These are phyloP conservation scores for Crithidia bombi DNA, from an alignment of 208 protist genomes.

Conservation along the genomic window DNA sequence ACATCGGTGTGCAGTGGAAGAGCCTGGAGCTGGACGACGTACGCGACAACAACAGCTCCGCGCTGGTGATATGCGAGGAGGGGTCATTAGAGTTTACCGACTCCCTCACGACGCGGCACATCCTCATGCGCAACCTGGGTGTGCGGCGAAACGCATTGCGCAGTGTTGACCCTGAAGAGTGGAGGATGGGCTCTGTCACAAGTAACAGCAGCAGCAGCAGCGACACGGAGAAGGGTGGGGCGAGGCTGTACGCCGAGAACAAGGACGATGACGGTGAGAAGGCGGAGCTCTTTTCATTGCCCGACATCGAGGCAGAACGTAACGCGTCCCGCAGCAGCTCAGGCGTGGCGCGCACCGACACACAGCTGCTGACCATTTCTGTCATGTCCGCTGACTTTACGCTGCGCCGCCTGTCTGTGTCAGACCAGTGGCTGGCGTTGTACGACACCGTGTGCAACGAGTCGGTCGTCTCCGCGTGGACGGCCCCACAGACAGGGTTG, in stretches of 20 bases:
- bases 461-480: slow-evolving; percentile 50
- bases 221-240: not conserved
- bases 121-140: slow-evolving; percentile 59
- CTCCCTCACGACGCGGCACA: slow-evolving; percentile 55
- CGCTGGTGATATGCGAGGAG: slow-evolving; percentile 63
- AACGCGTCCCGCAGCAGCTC: not conserved
- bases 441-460: slow-evolving; percentile 86
- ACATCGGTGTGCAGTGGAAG: slow-evolving; percentile 55
- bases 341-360: not conserved
- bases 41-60: slow-evolving; percentile 43
- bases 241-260: not conserved
- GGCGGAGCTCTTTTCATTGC: not conserved
- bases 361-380: slow-evolving; percentile 39
- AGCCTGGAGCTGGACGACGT: slow-evolving; percentile 65
- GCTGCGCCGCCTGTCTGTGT: slow-evolving; percentile 80
- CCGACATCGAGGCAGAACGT: not conserved
- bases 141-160: slow-evolving; percentile 32
- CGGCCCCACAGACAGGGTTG: slow-evolving; percentile 31
- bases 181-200: slow-evolving; percentile 14
- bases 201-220: slow-evolving; percentile 6
- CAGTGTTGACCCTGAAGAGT: slow-evolving; percentile 25
- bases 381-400: slow-evolving; percentile 81
- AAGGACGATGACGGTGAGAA: not conserved
- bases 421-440: slow-evolving; percentile 83
- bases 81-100: slow-evolving; percentile 57